A percentile compares a stretch with the other conserved stretches of the same genome.
Conservation (phyloP, 2,329 filamentous ascomycete genomes). For the Hypoxylon sp. region DNA sequence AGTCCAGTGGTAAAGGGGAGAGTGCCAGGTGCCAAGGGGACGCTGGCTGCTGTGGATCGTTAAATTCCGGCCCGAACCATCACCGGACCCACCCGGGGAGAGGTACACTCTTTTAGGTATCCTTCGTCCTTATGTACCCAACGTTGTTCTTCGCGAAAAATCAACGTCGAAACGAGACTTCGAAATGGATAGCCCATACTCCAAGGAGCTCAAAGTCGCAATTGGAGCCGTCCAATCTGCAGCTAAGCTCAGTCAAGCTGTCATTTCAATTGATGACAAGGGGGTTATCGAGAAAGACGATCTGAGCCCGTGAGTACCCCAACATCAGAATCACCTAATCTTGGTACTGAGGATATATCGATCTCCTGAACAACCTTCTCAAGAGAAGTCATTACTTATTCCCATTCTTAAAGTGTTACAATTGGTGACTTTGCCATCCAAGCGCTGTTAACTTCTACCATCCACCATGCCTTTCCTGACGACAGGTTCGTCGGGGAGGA, state of each 20-base stretch:
- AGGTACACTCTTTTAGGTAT: too few relatives aligned
- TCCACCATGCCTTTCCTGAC: constrained; percentile 63
- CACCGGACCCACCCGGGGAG: too few relatives aligned
- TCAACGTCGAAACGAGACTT: not conserved
- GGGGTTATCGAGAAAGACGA: constrained; percentile 66
- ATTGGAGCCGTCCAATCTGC: constrained; percentile 55
- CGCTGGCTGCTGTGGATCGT: too few relatives aligned
- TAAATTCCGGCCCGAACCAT: too few relatives aligned
- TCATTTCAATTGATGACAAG: constrained; percentile 62
- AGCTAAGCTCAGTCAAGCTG: constrained; percentile 62
- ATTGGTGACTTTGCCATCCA: constrained; percentile 71
- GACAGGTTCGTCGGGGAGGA: constrained; percentile 70
- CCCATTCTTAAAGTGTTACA: constrained; percentile 50
- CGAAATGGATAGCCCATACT: constrained; percentile 50
- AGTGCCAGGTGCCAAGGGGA: too few relatives aligned
- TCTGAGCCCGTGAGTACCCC: constrained; percentile 65
- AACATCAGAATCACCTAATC: too few relatives aligned
- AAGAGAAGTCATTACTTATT: too few relatives aligned
- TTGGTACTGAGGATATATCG: too few relatives aligned
- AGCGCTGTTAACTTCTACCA: constrained; percentile 64
- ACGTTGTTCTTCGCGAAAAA: not conserved
- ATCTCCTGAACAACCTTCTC: too few relatives aligned
- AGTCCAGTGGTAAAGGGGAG: too few relatives aligned
- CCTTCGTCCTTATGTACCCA: not conserved
- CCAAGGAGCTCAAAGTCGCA: constrained; percentile 48